These are phyloP conservation scores for Angophora floribunda DNA, from an alignment of 345 rosid species.

Conservation along the genomic window DNA sequence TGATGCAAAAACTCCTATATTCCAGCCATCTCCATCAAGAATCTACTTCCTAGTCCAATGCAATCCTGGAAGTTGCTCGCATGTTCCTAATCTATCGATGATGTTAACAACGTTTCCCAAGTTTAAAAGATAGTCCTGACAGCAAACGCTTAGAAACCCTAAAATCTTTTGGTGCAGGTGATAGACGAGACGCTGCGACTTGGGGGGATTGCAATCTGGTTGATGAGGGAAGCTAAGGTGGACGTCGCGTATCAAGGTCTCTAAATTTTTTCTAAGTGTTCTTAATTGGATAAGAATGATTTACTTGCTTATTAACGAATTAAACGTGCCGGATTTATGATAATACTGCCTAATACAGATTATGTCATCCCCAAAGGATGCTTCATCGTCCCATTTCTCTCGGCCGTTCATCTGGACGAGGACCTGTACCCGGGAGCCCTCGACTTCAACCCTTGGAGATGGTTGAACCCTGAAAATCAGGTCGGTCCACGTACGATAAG, in stretches of 20 bases:
- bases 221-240: conserved; percentile 81
- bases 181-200: conserved; percentile 83
- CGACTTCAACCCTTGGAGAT: conserved; percentile 78
- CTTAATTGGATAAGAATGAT: background rate
- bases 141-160: background rate
- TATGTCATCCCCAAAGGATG: conserved; percentile 79
- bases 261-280: background rate
- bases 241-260: conserved; percentile 55
- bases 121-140: background rate
- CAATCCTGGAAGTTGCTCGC: background rate
- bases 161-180: conserved; percentile 22
- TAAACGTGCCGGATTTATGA: background rate
- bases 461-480: conserved; percentile 72
- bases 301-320: background rate
- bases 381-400: conserved; percentile 73
- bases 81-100: background rate
- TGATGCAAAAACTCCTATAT: background rate
- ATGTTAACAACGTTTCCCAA: background rate
- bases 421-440: conserved; percentile 39
- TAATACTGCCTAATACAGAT: conserved; percentile 19
- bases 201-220: conserved; percentile 89
- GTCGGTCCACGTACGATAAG: conserved; percentile 6
- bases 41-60: background rate
- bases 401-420: conserved; percentile 81
- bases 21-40: background rate